These are phyloP conservation scores for Colletotrichum sansevieriae DNA, from an alignment of 2,329 filamentous ascomycete genomes.

Conservation along the genomic window DNA sequence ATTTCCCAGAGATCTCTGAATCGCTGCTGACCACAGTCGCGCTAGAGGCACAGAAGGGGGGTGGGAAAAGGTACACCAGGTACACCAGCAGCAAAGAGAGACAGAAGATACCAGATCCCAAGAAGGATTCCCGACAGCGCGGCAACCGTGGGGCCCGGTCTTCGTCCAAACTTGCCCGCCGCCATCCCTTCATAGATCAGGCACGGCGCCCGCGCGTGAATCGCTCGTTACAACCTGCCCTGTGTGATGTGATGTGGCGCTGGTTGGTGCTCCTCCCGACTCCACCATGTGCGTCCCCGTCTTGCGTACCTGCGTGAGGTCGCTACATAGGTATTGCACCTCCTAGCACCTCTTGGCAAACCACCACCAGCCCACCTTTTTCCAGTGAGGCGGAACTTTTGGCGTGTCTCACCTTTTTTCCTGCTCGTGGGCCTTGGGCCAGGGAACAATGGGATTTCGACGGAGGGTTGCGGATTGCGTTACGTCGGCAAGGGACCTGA, in stretches of 20 bases:
- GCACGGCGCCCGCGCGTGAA: slow-evolving; percentile 11
- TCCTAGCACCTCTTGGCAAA: slow-evolving; percentile 22
- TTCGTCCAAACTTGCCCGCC: slow-evolving; percentile 39
- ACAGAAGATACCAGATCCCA: slow-evolving; percentile 6
- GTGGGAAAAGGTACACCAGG: not conserved
- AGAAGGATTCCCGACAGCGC: slow-evolving; percentile 36
- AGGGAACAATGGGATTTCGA: not conserved
- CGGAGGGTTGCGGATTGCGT: slow-evolving; percentile 15
- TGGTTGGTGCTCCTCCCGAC: not conserved
- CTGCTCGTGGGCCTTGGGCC: slow-evolving; percentile 10
- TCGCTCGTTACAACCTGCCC: slow-evolving; percentile 34
- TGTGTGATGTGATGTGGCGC: not conserved
- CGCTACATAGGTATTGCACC: not conserved
- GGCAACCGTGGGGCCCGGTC: slow-evolving; percentile 36
- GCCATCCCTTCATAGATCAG: not conserved
- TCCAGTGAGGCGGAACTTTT: slow-evolving; percentile 40
- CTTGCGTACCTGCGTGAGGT: slow-evolving; percentile 23
- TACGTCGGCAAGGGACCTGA: slow-evolving; percentile 21
- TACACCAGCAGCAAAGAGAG: not conserved
- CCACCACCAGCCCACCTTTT: slow-evolving; percentile 24
- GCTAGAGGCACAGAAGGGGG: slow-evolving; percentile 10
- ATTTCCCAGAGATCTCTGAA: slow-evolving; percentile 35
- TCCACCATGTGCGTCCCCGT: slow-evolving; percentile 15
- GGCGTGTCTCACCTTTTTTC: slow-evolving; percentile 37
- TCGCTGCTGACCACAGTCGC: slow-evolving; percentile 25